Base-by-base conservation (phyloP, 2,329 filamentous ascomycete species). In the Cercospora canescens region DNA sequence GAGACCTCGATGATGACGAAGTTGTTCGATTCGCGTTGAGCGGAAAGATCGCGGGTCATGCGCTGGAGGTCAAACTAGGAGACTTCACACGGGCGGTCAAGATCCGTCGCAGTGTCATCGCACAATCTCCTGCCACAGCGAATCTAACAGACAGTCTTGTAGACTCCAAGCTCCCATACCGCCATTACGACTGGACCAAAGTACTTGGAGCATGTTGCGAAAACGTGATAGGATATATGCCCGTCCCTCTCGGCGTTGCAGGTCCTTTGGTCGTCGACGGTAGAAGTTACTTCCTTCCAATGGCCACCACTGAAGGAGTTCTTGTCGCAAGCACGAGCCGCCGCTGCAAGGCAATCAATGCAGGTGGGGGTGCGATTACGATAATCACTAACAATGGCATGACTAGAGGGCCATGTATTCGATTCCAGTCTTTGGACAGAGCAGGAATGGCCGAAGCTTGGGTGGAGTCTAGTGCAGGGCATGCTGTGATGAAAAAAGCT, bases 281-380 rank as follows among this genome's bases (percentile, higher is more conserved):
- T 24, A 90, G 95, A 79, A 95, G 90, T 82, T 98, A 95, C 81
- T 99, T 97, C 81, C 87, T 99, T 61, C 95, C 95, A 32, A 99
- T 99, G 95, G 95, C 95, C 63, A 99, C 95, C 0, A 99, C 95
- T 2, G 95, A 99, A 81, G 95, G 95, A 83, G 95, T 99, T 21
- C 83, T 99, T 66, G 95, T 99, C 57, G 95, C 95, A 32, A 96
- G 92, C 77, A 91, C 93, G 45, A 97, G 91, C 77, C 89, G 95
- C 82, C 95, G 95, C 70, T 93, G 91, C 82, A 99, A 99, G 82
- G 95, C 95, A 58, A 99, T 99, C 84, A 99, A 99, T 78, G 89
- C 93, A 57, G 95, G 95, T 52, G 95, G 95, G 60, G 95, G 95
- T 80, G 94, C 92, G 34, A 85, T 93, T 28, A 99, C 95, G 55